phyloP scores from a whole-genome alignment of 305 asterid genomes.

The Solanum hybrid region DNA sequence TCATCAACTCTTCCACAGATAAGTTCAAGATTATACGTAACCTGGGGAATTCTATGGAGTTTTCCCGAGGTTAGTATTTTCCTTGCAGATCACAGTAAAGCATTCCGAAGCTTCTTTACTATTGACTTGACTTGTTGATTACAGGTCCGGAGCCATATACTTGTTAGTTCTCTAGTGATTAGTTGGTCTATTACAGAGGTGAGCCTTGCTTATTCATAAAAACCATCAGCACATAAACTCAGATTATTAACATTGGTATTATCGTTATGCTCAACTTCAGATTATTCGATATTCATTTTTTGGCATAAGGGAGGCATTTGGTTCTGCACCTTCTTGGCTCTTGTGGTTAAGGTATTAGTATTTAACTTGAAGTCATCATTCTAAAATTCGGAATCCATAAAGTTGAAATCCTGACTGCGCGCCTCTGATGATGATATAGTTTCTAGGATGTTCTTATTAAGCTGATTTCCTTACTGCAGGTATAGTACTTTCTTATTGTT shows the following conservation, averaged over 20 bases:
- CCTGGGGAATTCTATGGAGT: slow-evolving; percentile 79
- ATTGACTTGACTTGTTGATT: neutral
- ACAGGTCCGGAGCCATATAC: slow-evolving; percentile 42
- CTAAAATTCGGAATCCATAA: neutral
- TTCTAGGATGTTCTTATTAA: neutral
- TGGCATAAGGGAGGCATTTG: slow-evolving; percentile 70
- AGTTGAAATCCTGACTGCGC: neutral
- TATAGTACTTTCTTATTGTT: slow-evolving; percentile 75
- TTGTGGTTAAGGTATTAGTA: slow-evolving; percentile 52
- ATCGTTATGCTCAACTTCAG: neutral
- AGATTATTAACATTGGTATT: neutral
- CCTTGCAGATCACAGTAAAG: neutral
- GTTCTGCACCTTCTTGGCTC: slow-evolving; percentile 71
- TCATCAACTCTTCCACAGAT: slow-evolving; percentile 81
- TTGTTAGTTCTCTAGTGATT: slow-evolving; percentile 52
- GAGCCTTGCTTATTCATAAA: slow-evolving; percentile 4
- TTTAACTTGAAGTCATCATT: neutral
- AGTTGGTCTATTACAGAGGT: slow-evolving; percentile 88
- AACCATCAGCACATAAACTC: neutral
- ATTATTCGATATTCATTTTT: slow-evolving; percentile 74
- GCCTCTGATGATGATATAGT: neutral
- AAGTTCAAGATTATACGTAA: slow-evolving; percentile 61
- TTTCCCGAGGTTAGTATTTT: slow-evolving; percentile 50
- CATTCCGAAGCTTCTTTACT: neutral
- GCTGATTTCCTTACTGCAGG: slow-evolving; percentile 22